Base-by-base conservation (phyloP, 768 basidiomycete species). In the Sutorius australiensis region DNA sequence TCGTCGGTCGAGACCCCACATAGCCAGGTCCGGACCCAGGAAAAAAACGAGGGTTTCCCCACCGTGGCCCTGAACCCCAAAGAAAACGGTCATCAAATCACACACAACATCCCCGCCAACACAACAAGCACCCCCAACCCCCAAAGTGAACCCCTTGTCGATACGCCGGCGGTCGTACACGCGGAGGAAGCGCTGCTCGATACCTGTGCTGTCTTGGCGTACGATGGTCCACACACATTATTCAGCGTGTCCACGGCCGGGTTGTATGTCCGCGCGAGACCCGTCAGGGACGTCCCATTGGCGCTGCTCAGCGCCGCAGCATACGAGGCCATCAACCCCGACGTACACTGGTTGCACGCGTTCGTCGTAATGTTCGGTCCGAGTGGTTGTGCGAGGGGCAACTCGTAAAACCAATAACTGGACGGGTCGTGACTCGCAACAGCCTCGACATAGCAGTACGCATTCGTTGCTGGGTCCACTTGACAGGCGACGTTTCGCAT, bases 401-500 rank as follows among this genome's bases (percentile, higher is more conserved):
- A 75, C 33, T 74, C 68, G 72, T 89, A 93, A 66, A 83, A 80
- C 73, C 84, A 89, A n/a, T 83, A 67, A 64, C 89, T 87, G 19
- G 82, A 78, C 0, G 86, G 80, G 52, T 82, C 80, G 3, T 75
- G 31, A 55, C 75, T 74, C 32, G 71, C 73, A 19, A 81, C 78
- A 13, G 90, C 87, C 55, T 83, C 75, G 49, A 89, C 48, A 70
- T 81, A 92, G 73, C 90, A 93, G 70, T 90, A 93, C 0, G 80
- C 68, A 60, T 84, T 77, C 30, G 81, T 77, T 4, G 73, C 61
- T 10, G 82, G 76, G 67, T 88, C 76, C 8, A 75, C 58, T 21
- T 80, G 72, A 63, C 91, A 93, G 6, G 77, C 87, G 0, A 75
- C 76, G 13, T 76, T 66, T 36, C 82, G 78, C 79, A 89, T 82